Evolutionary conservation across 139 green algal species (phyloP), one percentile per base, ranked within the genome.

Genomic region (Pseudopediastrum boryanum): DNA sequence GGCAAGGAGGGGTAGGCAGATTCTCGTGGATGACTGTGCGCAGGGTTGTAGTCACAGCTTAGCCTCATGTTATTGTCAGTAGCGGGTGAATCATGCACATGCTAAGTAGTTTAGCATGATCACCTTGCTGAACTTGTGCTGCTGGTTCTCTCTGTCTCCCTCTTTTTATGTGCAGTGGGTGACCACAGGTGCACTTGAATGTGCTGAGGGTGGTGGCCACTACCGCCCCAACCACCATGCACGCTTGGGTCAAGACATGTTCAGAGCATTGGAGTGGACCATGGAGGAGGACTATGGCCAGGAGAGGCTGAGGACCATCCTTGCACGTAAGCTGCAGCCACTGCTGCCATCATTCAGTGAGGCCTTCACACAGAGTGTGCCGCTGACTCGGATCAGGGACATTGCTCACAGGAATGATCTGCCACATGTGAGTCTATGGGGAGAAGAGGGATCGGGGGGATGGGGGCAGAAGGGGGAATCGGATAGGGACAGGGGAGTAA

Each of bases 301-400:
- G 10, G 27, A 33, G 39, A 63, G 23, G 25, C 64, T 44, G 48
- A 61, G 39, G 10, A 82, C 85, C 8, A 67, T 94, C 62, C 73
- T 93, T 25, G 91, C 90, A 0, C 88, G 92, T 38, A 89, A 91
- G 66, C 85, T 96, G 71, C 85, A 93, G 54, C 77, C 84, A n/a
- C 83, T 87, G 72, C 90, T 99, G 81, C 96, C 96, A 0, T 93
- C 90, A 70, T 98, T 99, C 86, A 90, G 87, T 29, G 94, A 87
- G 36, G 87, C 94, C 25, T 99, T 97, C 87, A 95, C 91, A 2
- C 73, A 87, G 59, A 89, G 78, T 36, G 89, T 91, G 59, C 96
- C 96, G 1, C 89, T 99, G 50, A 99, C 96, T 2, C 89, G 96
- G 77, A 99, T 99, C 84, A 86, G 96, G 0, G 96, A 99, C 90